Evolutionary conservation across 2,329 filamentous ascomycete species (phyloP), one percentile per base, ranked within the genome.

Genomic region (Ramularia endophylla): DNA sequence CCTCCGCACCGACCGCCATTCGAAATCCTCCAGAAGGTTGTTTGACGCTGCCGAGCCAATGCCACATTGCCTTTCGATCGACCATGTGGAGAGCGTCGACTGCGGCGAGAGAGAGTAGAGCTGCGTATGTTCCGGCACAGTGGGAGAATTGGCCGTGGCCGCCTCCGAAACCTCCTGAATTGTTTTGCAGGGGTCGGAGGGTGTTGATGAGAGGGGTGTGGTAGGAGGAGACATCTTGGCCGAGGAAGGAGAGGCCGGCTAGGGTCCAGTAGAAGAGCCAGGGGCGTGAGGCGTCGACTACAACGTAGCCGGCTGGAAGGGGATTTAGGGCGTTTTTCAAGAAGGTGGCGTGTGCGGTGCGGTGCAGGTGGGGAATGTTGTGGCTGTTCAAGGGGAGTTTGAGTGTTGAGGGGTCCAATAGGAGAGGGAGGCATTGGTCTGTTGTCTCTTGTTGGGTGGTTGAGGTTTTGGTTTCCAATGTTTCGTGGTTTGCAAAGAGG

Each of bases 241-340:
- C 88, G 36, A 98, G 69, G 25, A 89, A 71, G 18, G 75, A 71
- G 50, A 98, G 71, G 2, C 78, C 87, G 25, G 82, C 78, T 40
- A 97, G 71, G 39, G 78, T 85, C 92, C 92, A 98, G 68, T 95
- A 97, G 50, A 95, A 74, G 57, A 95, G 77, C 92, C 92, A 98
- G 8, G 92, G 89, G 41, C 90, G 74, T 60, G 85, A 89, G 22
- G 92, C 83, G 70, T 98, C 92, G 52, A 88, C 78, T 36, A 74
- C 74, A 38, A 83, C 80, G 64, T 84, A 95, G 3, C 69, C 70
- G 6, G 75, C 68, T 0, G 90, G 87, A 46, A 94, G 78, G 36
- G 70, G 71, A 31, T 67, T 68, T 30, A 81, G 56, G 8, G 68
- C 67, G 39, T 70, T 65, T 42, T 71, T 69, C 36, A 89, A 65